A percentile compares a stretch with the other conserved stretches of the same genome.
Evolutionary conservation across 495 filamentous ascomycete genomes (phyloP).

Genomic region (Bryoglossum gracile): DNA sequence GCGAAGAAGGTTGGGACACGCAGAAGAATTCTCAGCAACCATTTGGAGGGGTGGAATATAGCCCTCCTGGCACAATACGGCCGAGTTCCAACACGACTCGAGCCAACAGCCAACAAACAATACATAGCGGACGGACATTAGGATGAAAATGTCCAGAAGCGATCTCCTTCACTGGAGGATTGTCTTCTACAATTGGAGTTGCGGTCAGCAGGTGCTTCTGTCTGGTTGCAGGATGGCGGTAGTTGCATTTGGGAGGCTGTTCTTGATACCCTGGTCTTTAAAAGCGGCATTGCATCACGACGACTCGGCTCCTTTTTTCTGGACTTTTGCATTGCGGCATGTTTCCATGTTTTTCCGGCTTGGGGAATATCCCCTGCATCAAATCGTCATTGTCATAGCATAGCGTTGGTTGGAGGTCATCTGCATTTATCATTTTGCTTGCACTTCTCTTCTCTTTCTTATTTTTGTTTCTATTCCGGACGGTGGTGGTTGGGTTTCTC

Average conservation of each 20-base stretch:
- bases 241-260: conserved; percentile 14
- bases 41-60: conserved; percentile 29
- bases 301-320: conserved; percentile 40
- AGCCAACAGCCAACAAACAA: conserved; percentile 40
- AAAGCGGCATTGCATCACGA: conserved; percentile 35
- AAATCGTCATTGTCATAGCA: conserved; percentile 19
- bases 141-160: conserved; percentile 28
- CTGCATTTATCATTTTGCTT: conserved; percentile 18
- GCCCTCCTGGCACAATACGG: conserved; percentile 29
- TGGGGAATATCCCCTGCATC: conserved; percentile 27
- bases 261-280: conserved; percentile 26
- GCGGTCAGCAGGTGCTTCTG: not conserved
- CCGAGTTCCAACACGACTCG: conserved; percentile 35
- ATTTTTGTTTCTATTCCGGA: conserved; percentile 8
- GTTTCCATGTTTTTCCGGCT: conserved; percentile 28
- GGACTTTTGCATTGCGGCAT: conserved; percentile 27
- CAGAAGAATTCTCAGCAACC: conserved; percentile 19
- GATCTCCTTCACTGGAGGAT: conserved; percentile 5
- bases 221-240: conserved; percentile 3
- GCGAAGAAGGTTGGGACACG: conserved; percentile 61
- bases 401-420: conserved; percentile 24
- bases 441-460: conserved; percentile 18
- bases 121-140: conserved; percentile 42
- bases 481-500: not conserved
- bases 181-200: not conserved